A percentile compares a stretch with the other conserved stretches of the same genome.
phyloP scores from a whole-genome alignment of 1,139 yeast species.

The Sugiyamaella paludigena region DNA sequence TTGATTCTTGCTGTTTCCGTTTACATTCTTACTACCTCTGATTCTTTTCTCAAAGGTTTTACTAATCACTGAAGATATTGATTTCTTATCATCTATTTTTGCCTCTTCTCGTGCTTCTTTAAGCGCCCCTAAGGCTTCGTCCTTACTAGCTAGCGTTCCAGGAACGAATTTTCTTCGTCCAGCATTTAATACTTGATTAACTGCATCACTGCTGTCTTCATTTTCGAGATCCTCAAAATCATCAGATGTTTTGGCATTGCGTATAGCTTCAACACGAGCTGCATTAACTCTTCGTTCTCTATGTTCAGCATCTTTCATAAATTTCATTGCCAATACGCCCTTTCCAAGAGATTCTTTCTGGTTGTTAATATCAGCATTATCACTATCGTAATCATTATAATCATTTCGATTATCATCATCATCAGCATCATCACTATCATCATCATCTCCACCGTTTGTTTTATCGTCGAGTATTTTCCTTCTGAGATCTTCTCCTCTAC shows the following conservation, averaged over 20 bases:
- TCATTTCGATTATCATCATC: slow-evolving; percentile 45
- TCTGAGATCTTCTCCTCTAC: slow-evolving; percentile 77
- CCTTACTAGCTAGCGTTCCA: slow-evolving; percentile 49
- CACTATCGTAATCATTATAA: slow-evolving; percentile 41
- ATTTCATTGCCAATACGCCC: slow-evolving; percentile 91
- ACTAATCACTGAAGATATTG: slow-evolving; percentile 36
- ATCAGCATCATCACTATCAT: slow-evolving; percentile 49
- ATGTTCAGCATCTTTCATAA: slow-evolving; percentile 85
- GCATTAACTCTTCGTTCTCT: slow-evolving; percentile 54
- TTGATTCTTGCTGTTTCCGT: slow-evolving; percentile 12
- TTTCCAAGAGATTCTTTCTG: slow-evolving; percentile 56
- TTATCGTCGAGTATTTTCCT: slow-evolving; percentile 71
- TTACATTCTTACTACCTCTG: slow-evolving; percentile 16
- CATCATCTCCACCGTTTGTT: slow-evolving; percentile 53
- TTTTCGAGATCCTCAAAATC: slow-evolving; percentile 41
- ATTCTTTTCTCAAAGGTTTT: slow-evolving; percentile 16
- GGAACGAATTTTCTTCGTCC: slow-evolving; percentile 89
- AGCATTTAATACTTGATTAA: slow-evolving; percentile 47
- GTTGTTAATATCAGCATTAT: slow-evolving; percentile 38
- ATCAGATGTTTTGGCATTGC: slow-evolving; percentile 43
- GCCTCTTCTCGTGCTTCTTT: slow-evolving; percentile 45
- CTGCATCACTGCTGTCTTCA: slow-evolving; percentile 45
- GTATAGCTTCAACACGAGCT: slow-evolving; percentile 51
- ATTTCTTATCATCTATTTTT: slow-evolving; percentile 53
- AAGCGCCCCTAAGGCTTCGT: slow-evolving; percentile 41